Evolutionary conservation across 345 rosid genomes (phyloP).

Genomic region (Citrus reticulata): DNA sequence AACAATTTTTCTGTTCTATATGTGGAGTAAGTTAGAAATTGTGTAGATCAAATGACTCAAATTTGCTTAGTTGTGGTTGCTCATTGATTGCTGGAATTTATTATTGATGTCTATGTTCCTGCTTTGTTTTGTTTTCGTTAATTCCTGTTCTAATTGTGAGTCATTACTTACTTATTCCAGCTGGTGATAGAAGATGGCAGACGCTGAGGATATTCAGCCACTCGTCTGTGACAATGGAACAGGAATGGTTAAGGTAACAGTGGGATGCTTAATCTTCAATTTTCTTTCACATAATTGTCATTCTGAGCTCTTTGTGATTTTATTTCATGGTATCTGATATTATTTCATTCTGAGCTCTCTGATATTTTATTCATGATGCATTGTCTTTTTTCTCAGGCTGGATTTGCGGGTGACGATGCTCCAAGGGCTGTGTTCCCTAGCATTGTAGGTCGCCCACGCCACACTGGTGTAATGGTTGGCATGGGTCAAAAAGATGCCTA

Average conservation of each 20-base stretch:
- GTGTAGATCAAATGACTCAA: neutral
- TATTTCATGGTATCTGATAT: neutral
- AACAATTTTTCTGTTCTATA: neutral
- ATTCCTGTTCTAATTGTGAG: neutral
- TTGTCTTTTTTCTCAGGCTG: slow-evolving; percentile 36
- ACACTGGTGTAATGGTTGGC: slow-evolving; percentile 70
- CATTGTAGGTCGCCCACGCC: slow-evolving; percentile 64
- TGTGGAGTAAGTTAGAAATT: neutral
- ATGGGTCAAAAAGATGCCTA: slow-evolving; percentile 67
- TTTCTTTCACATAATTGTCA: neutral
- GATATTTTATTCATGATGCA: neutral
- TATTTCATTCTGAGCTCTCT: too few relatives aligned
- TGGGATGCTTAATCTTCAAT: neutral
- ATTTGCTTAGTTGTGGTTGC: too few relatives aligned
- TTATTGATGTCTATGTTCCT: neutral
- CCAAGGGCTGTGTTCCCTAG: slow-evolving; percentile 76
- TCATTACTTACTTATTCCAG: slow-evolving; percentile 18
- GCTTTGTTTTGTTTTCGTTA: neutral
- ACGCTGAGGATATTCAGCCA: slow-evolving; percentile 62
- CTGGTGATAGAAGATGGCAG: slow-evolving; percentile 43
- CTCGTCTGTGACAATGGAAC: slow-evolving; percentile 65
- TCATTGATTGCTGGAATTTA: neutral
- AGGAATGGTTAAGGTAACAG: slow-evolving; percentile 61
- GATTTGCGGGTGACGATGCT: slow-evolving; percentile 74
- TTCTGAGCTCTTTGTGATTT: neutral